phyloP scores from a whole-genome alignment of 2,329 filamentous ascomycete species.

The Beauveria asiatica region DNA sequence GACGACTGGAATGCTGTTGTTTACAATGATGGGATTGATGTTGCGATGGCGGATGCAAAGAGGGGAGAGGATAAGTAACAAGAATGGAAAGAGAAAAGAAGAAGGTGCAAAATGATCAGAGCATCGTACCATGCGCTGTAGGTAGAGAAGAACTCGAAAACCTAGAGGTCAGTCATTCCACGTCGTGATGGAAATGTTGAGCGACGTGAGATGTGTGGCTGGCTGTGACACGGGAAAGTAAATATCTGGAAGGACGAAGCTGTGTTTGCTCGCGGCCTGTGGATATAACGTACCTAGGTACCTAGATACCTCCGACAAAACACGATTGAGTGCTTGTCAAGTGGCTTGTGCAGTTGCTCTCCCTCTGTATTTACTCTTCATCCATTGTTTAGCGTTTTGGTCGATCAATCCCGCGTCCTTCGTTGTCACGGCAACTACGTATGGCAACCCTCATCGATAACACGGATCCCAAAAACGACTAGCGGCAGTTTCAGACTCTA shows the following conservation, averaged over 20 bases:
- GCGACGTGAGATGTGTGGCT: not conserved
- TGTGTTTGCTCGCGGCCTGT: too few relatives aligned
- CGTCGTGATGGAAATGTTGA: conserved; percentile 2
- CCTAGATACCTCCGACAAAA: not conserved
- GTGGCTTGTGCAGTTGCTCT: not conserved
- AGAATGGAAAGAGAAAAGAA: not conserved
- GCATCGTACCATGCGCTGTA: conserved; percentile 11
- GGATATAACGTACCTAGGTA: too few relatives aligned
- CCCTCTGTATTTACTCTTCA: not conserved
- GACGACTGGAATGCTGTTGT: conserved; percentile 9
- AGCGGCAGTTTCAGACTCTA: conserved; percentile 11
- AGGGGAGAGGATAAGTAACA: not conserved
- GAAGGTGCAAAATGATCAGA: not conserved
- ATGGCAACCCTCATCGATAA: not conserved
- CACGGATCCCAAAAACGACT: not conserved
- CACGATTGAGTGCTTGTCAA: not conserved
- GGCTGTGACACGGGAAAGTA: not conserved
- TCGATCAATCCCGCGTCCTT: conserved; percentile 1
- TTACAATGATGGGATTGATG: conserved; percentile 1
- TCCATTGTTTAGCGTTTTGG: conserved; percentile 4
- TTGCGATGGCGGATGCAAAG: not conserved
- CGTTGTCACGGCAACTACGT: conserved; percentile 10
- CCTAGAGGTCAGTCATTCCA: conserved; percentile 1
- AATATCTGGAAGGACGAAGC: not conserved
- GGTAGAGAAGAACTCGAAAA: not conserved